These are phyloP conservation scores for Zygosaccharomyces kombuchaensis DNA, from an alignment of 805 yeast species.

Conservation along the genomic window DNA sequence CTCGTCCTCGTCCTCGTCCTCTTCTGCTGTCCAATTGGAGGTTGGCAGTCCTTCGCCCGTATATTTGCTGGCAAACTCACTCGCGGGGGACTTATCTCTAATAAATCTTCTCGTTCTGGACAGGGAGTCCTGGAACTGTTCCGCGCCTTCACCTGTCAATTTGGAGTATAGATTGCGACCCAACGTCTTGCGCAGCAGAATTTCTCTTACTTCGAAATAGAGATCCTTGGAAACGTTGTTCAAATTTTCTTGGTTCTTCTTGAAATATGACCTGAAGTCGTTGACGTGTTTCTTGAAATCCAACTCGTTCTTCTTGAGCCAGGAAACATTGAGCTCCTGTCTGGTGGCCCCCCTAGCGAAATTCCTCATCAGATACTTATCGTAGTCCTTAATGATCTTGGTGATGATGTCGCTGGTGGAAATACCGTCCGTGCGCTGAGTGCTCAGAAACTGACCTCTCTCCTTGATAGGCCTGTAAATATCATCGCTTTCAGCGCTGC, in stretches of 20 bases:
- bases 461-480: slow-evolving; percentile 90
- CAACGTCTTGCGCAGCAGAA: slow-evolving; percentile 39
- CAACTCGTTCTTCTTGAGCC: slow-evolving; percentile 95
- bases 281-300: slow-evolving; percentile 87
- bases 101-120: slow-evolving; percentile 17
- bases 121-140: slow-evolving; percentile 33
- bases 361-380: slow-evolving; percentile 92
- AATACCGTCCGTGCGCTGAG: slow-evolving; percentile 95
- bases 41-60: slow-evolving; percentile 19
- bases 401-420: slow-evolving; percentile 96
- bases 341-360: slow-evolving; percentile 97
- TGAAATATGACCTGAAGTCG: slow-evolving; percentile 84
- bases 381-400: slow-evolving; percentile 91
- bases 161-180: slow-evolving; percentile 33
- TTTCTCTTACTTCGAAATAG: slow-evolving; percentile 79
- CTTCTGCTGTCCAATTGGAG: not conserved
- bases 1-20: not conserved
- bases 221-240: slow-evolving; percentile 76
- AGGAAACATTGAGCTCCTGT: slow-evolving; percentile 91
- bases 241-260: slow-evolving; percentile 61
- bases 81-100: slow-evolving; percentile 32
- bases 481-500: slow-evolving; percentile 82
- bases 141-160: slow-evolving; percentile 42
- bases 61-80: slow-evolving; percentile 32
- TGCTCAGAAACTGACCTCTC: slow-evolving; percentile 83